Evolutionary conservation across 2,329 filamentous ascomycete genomes (phyloP), one percentile per base, ranked within the genome.

Genomic region (Mycogone perniciosa): DNA sequence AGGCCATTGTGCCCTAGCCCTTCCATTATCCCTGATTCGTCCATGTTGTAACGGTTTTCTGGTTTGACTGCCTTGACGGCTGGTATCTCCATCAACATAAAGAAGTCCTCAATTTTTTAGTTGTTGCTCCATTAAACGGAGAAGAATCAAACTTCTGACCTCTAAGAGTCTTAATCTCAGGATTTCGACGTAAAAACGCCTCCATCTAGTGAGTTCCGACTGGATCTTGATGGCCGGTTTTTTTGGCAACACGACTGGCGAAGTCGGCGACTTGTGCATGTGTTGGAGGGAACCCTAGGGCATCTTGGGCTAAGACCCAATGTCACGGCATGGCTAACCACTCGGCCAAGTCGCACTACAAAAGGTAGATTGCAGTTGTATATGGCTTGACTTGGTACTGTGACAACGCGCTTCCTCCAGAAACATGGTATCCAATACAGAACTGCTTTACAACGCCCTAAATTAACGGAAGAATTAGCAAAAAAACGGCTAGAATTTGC

Each of bases 21-120:
- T 29, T 52, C 31, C 34, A 37, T n/a, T 7, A 57, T 50, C 1
- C 48, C 51, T 33, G 45, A 53, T 31, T 56, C 43, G 40, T 57
- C 50, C 20, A 57, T 54, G 46, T 51, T 51, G 35, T 51, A 51
- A n/a, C 30, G 31, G 13, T 34, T 10, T 26, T 35, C 27, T 45
- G 37, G 34, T 11, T 9, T n/a, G 26, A 45, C 46, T 20, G 27
- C 30, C n/a, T 46, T 46, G 35, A 46, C 33, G 7, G 5, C 39
- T 11, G 35, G 27, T 5, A 27, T 8, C 9, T 13, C 34, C 6
- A 35, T 10, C 13, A 31, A 35, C 1, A n/a, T 9, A 20, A 46
- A 46, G 38, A 46, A 46, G 4, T 27, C 37, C 44, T 51, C 34
- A 11, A 40, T 34, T 39, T 31, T 46, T 51, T 31, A 51, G 43